Evolutionary conservation across 2,329 filamentous ascomycete species (phyloP), one percentile per base, ranked within the genome.

Genomic region (Ceratocystis destructans): DNA sequence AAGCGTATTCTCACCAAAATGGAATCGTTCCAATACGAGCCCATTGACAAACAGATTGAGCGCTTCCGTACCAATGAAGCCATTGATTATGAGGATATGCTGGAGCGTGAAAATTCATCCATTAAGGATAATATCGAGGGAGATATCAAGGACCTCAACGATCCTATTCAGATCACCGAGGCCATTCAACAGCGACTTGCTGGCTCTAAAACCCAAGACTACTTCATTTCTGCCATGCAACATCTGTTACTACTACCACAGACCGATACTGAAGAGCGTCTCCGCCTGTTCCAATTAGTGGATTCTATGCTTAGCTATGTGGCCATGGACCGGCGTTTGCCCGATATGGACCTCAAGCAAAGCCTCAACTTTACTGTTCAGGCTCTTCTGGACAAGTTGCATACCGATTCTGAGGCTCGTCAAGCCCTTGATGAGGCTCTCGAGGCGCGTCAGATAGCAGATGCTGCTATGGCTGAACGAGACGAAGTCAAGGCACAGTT

Each of bases 271-370:
- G 94, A 97, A 73, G 94, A 99, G 76, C 86, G 91, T 15, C 77
- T 96, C 69, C 87, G 90, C 62, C 94, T 96, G 87, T 99, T 97
- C 77, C 94, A 97, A 78, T 84, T 99, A 33, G 92, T 97, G 33
- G 94, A 99, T 76, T 87, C 90, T n/a, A 97, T 97, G 91, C 85
- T 99, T 70, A 96, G 91, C 76, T 97, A 97, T 76, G 93, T 99
- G 69, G 93, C 93, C 71, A 99, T 99, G 93, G 94, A 99, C 76
- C 85, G 94, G 73, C 84, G 94, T 69, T 77, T 97, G 70, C 94
- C 94, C 48, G 93, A 99, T 76, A 93, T 97, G 86, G 94, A 99
- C 75, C 83, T 99, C 68, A 96, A 96, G 79, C 93, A 97, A 75
- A 96, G 91, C 73, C 83, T 99, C 70, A 96, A 96, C 75, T 97